Conservation (phyloP, 1,284 basidiomycete genomes). For the Melampsora larici-populina region DNA sequence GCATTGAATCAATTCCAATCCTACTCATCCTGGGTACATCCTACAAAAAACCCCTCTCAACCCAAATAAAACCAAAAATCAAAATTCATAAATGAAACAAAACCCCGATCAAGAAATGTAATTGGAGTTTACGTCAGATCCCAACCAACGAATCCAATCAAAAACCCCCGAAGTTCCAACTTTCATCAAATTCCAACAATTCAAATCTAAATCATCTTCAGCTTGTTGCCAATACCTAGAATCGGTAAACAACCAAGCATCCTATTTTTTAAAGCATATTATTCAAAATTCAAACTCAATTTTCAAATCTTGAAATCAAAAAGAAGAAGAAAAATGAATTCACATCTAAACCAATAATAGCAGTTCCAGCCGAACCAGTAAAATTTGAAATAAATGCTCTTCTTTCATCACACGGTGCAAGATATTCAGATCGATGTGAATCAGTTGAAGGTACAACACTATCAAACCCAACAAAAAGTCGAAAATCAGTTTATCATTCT, state of each 20-base stretch:
- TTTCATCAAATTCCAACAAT: conserved; percentile 69
- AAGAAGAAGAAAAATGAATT: conserved; percentile 55
- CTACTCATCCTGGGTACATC: conserved; percentile 60
- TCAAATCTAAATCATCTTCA: conserved; percentile 67
- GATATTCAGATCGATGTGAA: conserved; percentile 83
- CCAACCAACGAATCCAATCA: conserved; percentile 56
- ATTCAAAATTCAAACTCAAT: background rate
- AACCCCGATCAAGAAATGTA: conserved; percentile 38
- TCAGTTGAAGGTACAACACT: conserved; percentile 77
- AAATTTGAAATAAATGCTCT: conserved; percentile 81
- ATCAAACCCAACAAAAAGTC: background rate
- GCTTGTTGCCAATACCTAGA: conserved; percentile 88
- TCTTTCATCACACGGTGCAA: conserved; percentile 73
- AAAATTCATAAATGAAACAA: conserved; percentile 28
- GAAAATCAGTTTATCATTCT: too few relatives aligned
- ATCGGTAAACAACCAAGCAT: conserved; percentile 67
- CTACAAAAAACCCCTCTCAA: conserved; percentile 51
- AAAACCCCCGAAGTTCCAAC: conserved; percentile 59
- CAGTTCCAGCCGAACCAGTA: conserved; percentile 77
- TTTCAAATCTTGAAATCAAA: too few relatives aligned
- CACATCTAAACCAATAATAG: conserved; percentile 65
- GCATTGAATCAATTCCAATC: conserved; percentile 83
- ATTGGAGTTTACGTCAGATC: conserved; percentile 64
- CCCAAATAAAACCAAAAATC: too few relatives aligned
- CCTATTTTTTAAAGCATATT: conserved; percentile 49